Evolutionary conservation across 164 flowering plant genomes (phyloP).

Genomic region (Cinnamomum micranthum): DNA sequence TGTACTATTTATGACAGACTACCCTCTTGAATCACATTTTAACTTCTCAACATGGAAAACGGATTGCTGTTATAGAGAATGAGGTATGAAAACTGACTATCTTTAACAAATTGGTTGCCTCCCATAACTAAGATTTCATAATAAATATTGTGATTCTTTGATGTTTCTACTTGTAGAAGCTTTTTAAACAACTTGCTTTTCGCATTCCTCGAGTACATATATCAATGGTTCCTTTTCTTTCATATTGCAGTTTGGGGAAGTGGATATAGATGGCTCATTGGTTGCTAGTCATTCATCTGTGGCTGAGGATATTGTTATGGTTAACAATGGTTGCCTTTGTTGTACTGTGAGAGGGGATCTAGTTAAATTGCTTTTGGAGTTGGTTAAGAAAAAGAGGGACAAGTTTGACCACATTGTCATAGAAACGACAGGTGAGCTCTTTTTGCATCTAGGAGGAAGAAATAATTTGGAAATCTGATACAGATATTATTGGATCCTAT

Average conservation of each 20-base stretch:
- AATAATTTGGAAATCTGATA: not conserved
- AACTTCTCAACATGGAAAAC: slow-evolving; percentile 81
- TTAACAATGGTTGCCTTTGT: slow-evolving; percentile 92
- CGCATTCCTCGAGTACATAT: not conserved
- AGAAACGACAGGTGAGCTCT: slow-evolving; percentile 82
- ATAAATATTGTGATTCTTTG: not conserved
- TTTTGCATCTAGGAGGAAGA: not conserved
- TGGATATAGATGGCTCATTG: slow-evolving; percentile 93
- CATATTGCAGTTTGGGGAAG: slow-evolving; percentile 83
- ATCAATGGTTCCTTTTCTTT: slow-evolving; percentile 1
- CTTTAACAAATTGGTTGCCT: not conserved
- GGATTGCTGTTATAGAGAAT: slow-evolving; percentile 96
- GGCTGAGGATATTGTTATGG: slow-evolving; percentile 82
- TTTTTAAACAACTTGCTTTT: not conserved
- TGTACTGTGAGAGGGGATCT: slow-evolving; percentile 97
- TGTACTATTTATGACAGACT: slow-evolving; percentile 43
- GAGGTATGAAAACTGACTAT: slow-evolving; percentile 48
- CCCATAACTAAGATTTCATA: not conserved
- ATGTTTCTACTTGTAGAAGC: not conserved
- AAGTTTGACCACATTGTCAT: slow-evolving; percentile 93
- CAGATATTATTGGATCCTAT: not conserved
- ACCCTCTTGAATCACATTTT: slow-evolving; percentile 89
- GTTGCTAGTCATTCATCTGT: slow-evolving; percentile 81
- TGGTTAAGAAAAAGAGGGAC: slow-evolving; percentile 66
- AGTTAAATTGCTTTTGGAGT: slow-evolving; percentile 79